Base-by-base conservation (phyloP, 2,329 filamentous ascomycete species). In the Trichoderma koningii region DNA sequence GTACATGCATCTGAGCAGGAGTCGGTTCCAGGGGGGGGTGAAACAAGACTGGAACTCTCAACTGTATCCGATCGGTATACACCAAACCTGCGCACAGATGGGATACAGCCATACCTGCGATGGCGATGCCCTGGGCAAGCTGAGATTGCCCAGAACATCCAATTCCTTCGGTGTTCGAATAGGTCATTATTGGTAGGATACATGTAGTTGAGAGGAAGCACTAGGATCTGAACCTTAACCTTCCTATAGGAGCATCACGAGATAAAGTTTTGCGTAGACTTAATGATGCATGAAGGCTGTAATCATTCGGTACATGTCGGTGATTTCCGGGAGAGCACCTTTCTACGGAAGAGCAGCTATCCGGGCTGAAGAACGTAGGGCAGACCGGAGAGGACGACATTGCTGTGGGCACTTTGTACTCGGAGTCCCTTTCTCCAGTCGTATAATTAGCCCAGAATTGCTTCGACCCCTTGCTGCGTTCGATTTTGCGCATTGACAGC, bases 291-390 rank as follows among this genome's bases (percentile, higher is more conserved):
- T 45, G 41, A 51, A 28, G 41, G 45, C 45, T 45, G 60, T 55
- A 63, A 63, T 63, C 34, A 38, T 38, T 38, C 34, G 10, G 34
- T 34, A 63, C 26, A 19, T 47, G 21, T 47, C 60, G 60, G 60
- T 55, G 50, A 63, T 63, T 55, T 63, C 60, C 60, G 60, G 55
- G 23, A 45, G 45, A n/a, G 34, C 12, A 52, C 4, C 34, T 52
- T 26, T 42, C 57, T 45, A 45, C 48, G 57, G 48, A 44, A 52
- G 15, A 17, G 44, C 17, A 30, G 12, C 38, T 44, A 55, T 55
- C 50, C 60, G 48, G 60, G 41, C 34, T 44, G 19, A 45, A 55
- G n/a, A 21, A 52, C 50, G 30, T 30, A 52, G 23, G 44, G 41
- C 28, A 30, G 42, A 53, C 26, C 26, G 48, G 30, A 19, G 44